These are phyloP conservation scores for Albophoma yamanashiensis DNA, from an alignment of 2,329 filamentous ascomycete species.

Conservation along the genomic window DNA sequence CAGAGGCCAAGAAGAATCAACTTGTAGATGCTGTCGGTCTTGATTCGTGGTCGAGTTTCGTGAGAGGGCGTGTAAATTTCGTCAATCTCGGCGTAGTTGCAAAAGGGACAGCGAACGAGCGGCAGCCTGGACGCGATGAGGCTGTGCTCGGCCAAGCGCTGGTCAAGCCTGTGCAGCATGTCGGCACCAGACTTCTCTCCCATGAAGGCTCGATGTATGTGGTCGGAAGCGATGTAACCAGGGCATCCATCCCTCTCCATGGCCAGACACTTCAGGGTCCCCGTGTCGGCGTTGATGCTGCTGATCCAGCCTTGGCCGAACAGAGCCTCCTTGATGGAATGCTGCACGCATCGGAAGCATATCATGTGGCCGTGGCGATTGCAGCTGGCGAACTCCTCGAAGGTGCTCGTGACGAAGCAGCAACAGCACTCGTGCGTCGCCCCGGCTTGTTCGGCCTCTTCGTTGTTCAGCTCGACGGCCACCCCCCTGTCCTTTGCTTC, in stretches of 20 bases:
- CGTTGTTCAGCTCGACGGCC: constrained; percentile 42
- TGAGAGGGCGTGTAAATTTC: constrained; percentile 54
- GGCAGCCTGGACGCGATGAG: constrained; percentile 64
- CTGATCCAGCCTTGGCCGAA: constrained; percentile 89
- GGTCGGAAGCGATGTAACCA: constrained; percentile 59
- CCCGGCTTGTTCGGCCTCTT: constrained; percentile 46
- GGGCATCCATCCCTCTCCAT: constrained; percentile 59
- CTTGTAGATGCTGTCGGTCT: constrained; percentile 37
- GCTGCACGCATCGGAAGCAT: constrained; percentile 73
- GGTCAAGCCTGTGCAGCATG: constrained; percentile 64
- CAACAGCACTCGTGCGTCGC: constrained; percentile 63
- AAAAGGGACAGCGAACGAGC: constrained; percentile 80
- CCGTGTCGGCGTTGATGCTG: constrained; percentile 61
- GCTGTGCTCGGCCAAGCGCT: constrained; percentile 65
- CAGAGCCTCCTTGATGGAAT: constrained; percentile 73
- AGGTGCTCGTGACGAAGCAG: constrained; percentile 60
- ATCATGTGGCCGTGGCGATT: constrained; percentile 58
- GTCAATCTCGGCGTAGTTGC: constrained; percentile 82
- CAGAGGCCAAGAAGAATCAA: constrained; percentile 40
- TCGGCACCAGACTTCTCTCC: constrained; percentile 60
- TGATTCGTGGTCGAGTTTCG: constrained; percentile 45
- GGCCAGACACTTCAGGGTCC: constrained; percentile 76
- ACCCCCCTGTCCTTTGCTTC: constrained; percentile 41
- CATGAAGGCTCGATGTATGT: constrained; percentile 63
- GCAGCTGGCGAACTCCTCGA: constrained; percentile 68